phyloP scores from a whole-genome alignment of 169 alveolate genomes.

The Perkinsus olseni region DNA sequence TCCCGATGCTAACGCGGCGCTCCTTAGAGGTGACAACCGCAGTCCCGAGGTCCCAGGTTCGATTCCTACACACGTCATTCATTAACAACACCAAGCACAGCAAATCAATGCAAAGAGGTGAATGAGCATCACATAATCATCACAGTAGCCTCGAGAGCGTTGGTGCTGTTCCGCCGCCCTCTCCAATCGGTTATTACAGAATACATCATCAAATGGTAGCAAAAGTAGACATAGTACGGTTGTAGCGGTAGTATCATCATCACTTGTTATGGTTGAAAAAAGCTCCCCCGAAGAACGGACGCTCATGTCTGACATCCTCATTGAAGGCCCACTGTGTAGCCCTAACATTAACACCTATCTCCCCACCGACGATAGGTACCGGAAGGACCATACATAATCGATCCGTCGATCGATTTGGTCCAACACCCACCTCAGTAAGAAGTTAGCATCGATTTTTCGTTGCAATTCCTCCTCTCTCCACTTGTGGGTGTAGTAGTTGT shows the following conservation, averaged over 20 bases:
- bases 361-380: not conserved
- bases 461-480: not conserved
- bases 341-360: not conserved
- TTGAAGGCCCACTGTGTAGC: not conserved
- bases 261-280: not conserved
- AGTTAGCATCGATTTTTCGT: not conserved
- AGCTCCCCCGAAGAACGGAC: not conserved
- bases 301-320: not conserved
- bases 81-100: not conserved
- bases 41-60: too few species aligned
- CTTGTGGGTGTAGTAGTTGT: not conserved
- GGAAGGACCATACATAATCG: not conserved
- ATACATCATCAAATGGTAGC: not conserved
- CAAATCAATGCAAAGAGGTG: not conserved
- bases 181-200: not conserved
- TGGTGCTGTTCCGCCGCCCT: too few species aligned
- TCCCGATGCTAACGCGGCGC: too few species aligned
- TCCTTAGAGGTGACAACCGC: too few species aligned
- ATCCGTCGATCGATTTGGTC: not conserved
- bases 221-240: not conserved
- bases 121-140: not conserved
- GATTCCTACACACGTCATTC: not conserved
- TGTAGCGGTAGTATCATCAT: too few species aligned
- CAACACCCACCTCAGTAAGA: not conserved
- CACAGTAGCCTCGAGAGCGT: too few species aligned